These are phyloP conservation scores for Salix dunnii DNA, from an alignment of 345 rosid genomes.

Conservation along the genomic window DNA sequence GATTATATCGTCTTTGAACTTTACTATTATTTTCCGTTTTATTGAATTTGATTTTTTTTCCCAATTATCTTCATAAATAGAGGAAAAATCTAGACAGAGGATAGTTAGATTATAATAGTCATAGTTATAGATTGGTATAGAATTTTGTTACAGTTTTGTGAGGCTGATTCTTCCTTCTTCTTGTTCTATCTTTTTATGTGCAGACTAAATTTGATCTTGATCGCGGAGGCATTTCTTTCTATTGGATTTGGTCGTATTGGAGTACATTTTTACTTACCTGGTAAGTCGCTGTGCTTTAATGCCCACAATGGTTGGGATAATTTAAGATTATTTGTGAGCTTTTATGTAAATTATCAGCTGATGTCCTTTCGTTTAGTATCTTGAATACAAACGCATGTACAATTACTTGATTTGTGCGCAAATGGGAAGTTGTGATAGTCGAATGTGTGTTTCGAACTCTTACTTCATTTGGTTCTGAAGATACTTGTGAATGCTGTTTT, in stretches of 20 bases:
- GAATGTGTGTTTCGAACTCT: neutral
- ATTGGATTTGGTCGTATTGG: constrained; percentile 99
- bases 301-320: neutral
- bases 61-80: neutral
- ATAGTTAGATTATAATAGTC: too few species aligned
- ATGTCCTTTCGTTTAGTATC: neutral
- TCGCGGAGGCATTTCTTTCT: constrained; percentile 67
- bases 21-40: neutral
- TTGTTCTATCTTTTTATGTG: neutral
- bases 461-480: neutral
- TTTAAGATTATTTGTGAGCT: neutral
- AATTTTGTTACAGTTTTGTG: too few species aligned
- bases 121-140: too few species aligned
- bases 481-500: constrained; percentile 9
- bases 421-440: neutral
- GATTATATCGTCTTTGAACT: neutral
- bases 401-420: neutral
- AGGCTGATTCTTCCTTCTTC: neutral
- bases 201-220: constrained; percentile 54
- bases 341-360: neutral
- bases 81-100: neutral
- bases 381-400: neutral
- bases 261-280: constrained; percentile 96
- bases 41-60: neutral
- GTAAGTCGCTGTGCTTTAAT: constrained; percentile 36